Conservation (phyloP, 2,329 filamentous ascomycete species). For the Fusarium concolor region DNA sequence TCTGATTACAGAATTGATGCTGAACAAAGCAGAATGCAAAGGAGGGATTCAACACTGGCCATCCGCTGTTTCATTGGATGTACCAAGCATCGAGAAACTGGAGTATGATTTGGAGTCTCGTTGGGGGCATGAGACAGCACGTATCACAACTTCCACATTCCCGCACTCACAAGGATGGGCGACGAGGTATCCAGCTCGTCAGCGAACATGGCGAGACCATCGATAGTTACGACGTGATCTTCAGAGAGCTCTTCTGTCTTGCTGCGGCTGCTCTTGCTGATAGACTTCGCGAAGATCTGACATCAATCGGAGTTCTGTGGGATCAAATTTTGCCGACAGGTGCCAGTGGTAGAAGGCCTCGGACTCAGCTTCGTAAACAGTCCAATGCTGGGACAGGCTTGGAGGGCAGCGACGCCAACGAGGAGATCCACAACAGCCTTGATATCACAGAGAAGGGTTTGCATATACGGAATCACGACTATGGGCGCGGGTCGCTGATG, state of each 20-base stretch:
- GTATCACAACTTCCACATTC: constrained; percentile 62
- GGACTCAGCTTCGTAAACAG: constrained; percentile 31
- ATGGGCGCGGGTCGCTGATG: constrained; percentile 81
- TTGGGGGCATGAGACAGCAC: constrained; percentile 79
- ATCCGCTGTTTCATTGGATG: constrained; percentile 89
- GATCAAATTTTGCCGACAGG: constrained; percentile 80
- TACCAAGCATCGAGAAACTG: constrained; percentile 85
- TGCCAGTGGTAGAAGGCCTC: constrained; percentile 45
- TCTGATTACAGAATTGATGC: not conserved
- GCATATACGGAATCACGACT: constrained; percentile 48
- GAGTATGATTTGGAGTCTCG: constrained; percentile 73
- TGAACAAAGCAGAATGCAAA: constrained; percentile 58
- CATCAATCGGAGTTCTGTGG: constrained; percentile 76
- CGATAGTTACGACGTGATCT: constrained; percentile 78
- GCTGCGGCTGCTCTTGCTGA: constrained; percentile 80
- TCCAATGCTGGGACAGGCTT: constrained; percentile 19
- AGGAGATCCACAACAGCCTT: constrained; percentile 44
- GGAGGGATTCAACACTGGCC: constrained; percentile 80
- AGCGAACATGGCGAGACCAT: constrained; percentile 68
- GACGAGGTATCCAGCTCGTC: constrained; percentile 57
- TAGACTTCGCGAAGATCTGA: constrained; percentile 71
- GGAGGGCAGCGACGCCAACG: constrained; percentile 20
- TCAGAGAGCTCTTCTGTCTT: constrained; percentile 85
- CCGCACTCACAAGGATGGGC: constrained; percentile 37
- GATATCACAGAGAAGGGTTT: constrained; percentile 58